These are phyloP conservation scores for Ophiostoma triangulosporum DNA, from an alignment of 2,329 filamentous ascomycete genomes.

Conservation along the genomic window DNA sequence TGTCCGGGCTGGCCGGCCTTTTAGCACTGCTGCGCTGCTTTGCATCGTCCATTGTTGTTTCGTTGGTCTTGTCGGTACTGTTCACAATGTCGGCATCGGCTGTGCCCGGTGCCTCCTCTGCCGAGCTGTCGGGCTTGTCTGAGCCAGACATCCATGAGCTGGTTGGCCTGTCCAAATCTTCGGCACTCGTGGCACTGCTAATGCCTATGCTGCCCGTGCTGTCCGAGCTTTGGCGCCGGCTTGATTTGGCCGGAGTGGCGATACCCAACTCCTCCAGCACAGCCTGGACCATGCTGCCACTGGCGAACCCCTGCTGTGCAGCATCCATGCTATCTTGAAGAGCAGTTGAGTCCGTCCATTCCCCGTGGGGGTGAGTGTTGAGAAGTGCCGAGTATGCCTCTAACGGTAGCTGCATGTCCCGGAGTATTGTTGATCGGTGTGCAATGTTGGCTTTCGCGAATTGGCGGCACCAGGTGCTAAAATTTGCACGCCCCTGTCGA, in stretches of 20 bases:
- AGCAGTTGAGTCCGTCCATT: background rate
- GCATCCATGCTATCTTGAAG: background rate
- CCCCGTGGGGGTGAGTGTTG: background rate
- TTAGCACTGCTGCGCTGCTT: background rate
- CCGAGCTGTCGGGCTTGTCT: background rate
- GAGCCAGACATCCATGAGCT: background rate
- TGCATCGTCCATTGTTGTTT: background rate
- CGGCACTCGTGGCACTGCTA: too few species aligned
- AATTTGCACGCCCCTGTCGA: background rate
- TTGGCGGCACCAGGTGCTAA: conserved; percentile 1
- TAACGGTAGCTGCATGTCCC: background rate
- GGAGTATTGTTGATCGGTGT: background rate
- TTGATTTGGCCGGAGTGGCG: too few species aligned
- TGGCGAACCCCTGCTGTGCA: background rate
- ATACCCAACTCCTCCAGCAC: background rate
- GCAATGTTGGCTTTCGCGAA: background rate
- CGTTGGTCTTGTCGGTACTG: background rate
- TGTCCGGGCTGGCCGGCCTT: background rate
- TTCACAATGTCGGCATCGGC: background rate
- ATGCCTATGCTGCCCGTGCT: background rate
- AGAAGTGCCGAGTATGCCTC: background rate
- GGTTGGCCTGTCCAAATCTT: background rate
- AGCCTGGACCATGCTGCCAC: conserved; percentile 1
- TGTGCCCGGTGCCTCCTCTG: background rate
- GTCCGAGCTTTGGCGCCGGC: background rate